Evolutionary conservation across 495 filamentous ascomycete species (phyloP).

Genomic region (Astrocystis sublimbata): DNA sequence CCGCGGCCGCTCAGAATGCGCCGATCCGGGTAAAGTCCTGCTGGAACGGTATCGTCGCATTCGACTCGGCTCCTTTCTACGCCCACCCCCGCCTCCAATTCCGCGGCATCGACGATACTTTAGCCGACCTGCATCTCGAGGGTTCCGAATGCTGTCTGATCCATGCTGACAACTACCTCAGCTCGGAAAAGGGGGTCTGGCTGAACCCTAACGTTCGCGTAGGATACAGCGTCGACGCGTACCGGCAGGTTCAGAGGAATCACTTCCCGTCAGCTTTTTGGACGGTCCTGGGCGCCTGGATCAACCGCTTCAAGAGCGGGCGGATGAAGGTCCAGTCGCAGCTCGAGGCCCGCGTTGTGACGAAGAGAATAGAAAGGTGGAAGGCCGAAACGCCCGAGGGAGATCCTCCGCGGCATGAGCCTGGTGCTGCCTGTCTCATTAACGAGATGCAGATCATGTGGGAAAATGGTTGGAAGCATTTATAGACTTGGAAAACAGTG

Average conservation of each 20-base stretch:
- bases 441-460: conserved; percentile 85
- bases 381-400: conserved; percentile 33
- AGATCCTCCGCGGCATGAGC: conserved; percentile 46
- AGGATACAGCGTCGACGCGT: conserved; percentile 62
- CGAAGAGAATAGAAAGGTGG: conserved; percentile 45
- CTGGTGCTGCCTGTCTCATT: conserved; percentile 67
- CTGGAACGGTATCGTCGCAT: conserved; percentile 76
- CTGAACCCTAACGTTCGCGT: conserved; percentile 80
- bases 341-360: conserved; percentile 43
- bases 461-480: conserved; percentile 74
- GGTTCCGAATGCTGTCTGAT: conserved; percentile 83
- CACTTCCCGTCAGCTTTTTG: conserved; percentile 34
- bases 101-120: conserved; percentile 67
- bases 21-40: conserved; percentile 74
- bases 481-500: conserved; percentile 41
- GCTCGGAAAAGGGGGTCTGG: conserved; percentile 61
- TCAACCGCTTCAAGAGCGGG: conserved; percentile 59
- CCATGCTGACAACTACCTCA: conserved; percentile 68
- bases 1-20: conserved; percentile 53
- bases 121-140: conserved; percentile 70
- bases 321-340: conserved; percentile 34
- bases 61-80: conserved; percentile 56
- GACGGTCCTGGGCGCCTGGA: conserved; percentile 49
- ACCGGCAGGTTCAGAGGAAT: conserved; percentile 51
- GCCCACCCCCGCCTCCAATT: conserved; percentile 55